A percentile compares a stretch with the other conserved stretches of the same genome.
Conservation (phyloP, 2,329 filamentous ascomycete genomes). For the Fusarium devonianum region DNA sequence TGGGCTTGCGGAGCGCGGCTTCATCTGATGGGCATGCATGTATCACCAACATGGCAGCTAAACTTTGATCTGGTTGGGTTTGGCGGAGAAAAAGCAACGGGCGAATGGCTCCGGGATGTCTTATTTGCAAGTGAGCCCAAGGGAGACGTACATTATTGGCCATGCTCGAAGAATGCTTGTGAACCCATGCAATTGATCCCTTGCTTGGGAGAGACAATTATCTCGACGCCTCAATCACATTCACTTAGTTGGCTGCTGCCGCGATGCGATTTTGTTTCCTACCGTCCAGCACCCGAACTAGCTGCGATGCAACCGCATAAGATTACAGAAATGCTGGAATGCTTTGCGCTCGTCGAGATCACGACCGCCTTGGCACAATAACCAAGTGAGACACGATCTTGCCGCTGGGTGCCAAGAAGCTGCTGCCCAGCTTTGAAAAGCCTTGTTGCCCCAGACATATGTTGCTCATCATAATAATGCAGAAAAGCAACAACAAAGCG, state of each 20-base stretch:
- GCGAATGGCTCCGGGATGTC: background rate
- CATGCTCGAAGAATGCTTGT: background rate
- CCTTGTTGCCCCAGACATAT: conserved; percentile 11
- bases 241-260: background rate
- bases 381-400: conserved; percentile 15
- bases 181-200: conserved; percentile 13
- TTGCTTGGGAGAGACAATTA: conserved; percentile 8
- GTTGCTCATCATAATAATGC: conserved; percentile 19
- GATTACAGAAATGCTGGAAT: conserved; percentile 2
- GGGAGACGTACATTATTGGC: conserved; percentile 17
- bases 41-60: conserved; percentile 7
- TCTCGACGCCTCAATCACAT: background rate
- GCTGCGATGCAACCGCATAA: background rate
- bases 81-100: conserved; percentile 1
- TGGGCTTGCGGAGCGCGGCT: conserved; percentile 7
- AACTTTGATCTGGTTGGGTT: conserved; percentile 6
- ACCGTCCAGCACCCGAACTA: no score
- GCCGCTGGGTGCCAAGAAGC: conserved; percentile 18
- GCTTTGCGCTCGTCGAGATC: background rate
- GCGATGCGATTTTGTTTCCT: no score
- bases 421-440: conserved; percentile 8
- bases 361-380: background rate
- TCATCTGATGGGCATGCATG: conserved; percentile 12
- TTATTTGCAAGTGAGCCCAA: conserved; percentile 17
- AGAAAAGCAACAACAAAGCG: conserved; percentile 5